Base-by-base conservation (phyloP, 1,284 basidiomycete species). In the Uromyces viciae-fabae region DNA sequence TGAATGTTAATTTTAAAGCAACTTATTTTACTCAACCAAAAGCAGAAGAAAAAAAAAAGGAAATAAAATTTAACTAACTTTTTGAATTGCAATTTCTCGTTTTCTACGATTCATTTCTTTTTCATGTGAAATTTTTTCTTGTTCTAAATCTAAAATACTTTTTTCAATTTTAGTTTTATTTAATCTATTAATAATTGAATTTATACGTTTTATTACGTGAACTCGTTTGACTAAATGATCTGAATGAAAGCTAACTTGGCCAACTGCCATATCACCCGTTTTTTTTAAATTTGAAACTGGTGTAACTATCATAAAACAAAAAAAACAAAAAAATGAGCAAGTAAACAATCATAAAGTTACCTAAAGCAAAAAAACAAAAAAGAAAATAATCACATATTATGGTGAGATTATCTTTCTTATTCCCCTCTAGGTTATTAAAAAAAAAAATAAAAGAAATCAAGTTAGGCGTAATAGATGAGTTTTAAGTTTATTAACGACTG, bases 211-310 rank as follows among this genome's bases (percentile, higher is more conserved):
- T 0, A 89, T 85, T 14, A 98, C 88, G 85, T 96, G 90, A 4
- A 94, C 93, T 91, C 84, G 80, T 33, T 88, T 75, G 79, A 93
- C 93, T 86, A 89, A 89, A 84, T 94, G 93, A 85, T 98, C 94
- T 80, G 89, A 93, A 84, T 96, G 92, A 86, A 99, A 99, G 0
- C 94, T 92, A 0, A 99, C 97, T 84, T 95, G 92, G 0, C 97
- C 96, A 1, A 95, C 91, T 0, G 94, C 94, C 94, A 96, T 96
- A 85, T 96, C 94, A 0, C 95, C 95, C 9, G 93, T 92, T 93
- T 98, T 98, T 92, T 94, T 82, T 14, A 83, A 82, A 31, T 52
- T 3, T 33, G 56, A 40, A 54, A 71, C 66, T 80, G 66, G 82
- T 36, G 43, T 79, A 54, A 79, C 76, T 79, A 11, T 38, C 71